Evolutionary conservation across 495 filamentous ascomycete genomes (phyloP), one percentile per base, ranked within the genome.

Genomic region (Aspergillus homomorphus): DNA sequence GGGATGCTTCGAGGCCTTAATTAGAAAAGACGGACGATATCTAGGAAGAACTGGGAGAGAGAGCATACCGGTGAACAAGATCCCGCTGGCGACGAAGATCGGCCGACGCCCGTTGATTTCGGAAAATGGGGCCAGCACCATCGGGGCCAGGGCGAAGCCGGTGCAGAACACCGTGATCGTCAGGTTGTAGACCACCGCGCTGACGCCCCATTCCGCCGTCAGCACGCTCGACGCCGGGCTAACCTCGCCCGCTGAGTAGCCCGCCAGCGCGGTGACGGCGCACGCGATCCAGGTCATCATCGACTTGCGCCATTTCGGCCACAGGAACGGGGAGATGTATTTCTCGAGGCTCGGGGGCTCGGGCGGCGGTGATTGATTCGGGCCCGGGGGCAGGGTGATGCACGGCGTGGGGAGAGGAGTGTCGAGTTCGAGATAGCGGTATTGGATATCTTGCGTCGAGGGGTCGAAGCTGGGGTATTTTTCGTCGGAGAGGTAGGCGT

Each of bases 121-220:
- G 1, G 88, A 91, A 60, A 98, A 88, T 0, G 93, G 93, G 0
- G 92, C 93, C 0, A 97, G 79, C 10, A 92, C 76, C 91, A 98
- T 96, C 0, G 93, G 93, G 0, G 92, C 90, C 45, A 91, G 65
- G 0, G 80, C 90, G 65, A 98, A 97, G 9, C 93, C 93, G 26
- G 80, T 64, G 41, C 89, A 92, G 71, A 95, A 98, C 3, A 84
- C 79, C 0, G 91, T 94, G 48, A 96, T 89, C 14, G 90, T 90
- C n/a, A 87, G 75, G 16, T 89, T 75, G 30, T 87, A 82, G 20
- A 88, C 85, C 12, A 88, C 79, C 19, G 75, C 69, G 45, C 85
- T 83, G 10, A 91, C 79, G 20, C 78, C 69, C 77, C 87, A 88
- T 57, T 88, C 77, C 2, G 71, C 71, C 10, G 74, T 79, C 73